phyloP scores from a whole-genome alignment of 495 filamentous ascomycete genomes.

The Filosporella fistucella region DNA sequence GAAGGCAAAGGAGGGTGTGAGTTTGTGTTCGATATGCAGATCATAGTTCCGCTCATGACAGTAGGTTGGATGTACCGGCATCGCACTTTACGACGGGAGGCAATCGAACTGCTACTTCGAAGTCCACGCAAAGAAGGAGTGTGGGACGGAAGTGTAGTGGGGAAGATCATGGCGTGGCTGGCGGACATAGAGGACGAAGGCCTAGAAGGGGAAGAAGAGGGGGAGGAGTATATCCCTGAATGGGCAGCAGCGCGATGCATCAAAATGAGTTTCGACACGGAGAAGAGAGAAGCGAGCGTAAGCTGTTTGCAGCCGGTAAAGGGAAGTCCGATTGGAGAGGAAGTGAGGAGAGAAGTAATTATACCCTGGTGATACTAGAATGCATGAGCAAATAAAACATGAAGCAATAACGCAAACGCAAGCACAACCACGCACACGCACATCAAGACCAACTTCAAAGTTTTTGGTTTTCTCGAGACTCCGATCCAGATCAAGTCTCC shows the following conservation, averaged over 20 bases:
- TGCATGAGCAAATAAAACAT: too few species aligned
- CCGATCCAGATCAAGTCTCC: too few species aligned
- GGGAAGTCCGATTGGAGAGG: slow-evolving; percentile 1
- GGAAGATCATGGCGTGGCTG: slow-evolving; percentile 18
- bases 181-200: slow-evolving; percentile 8
- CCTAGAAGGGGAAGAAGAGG: neutral
- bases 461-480: too few species aligned
- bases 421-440: too few species aligned
- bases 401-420: too few species aligned
- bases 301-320: slow-evolving; percentile 13
- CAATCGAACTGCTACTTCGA: slow-evolving; percentile 31
- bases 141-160: slow-evolving; percentile 29
- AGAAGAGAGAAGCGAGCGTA: slow-evolving; percentile 5
- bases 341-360: slow-evolving; percentile 2
- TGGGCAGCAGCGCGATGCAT: slow-evolving; percentile 16
- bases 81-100: slow-evolving; percentile 33
- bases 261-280: slow-evolving; percentile 14
- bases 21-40: slow-evolving; percentile 26
- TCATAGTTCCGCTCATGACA: slow-evolving; percentile 26
- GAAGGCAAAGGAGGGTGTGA: neutral
- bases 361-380: slow-evolving; percentile 20
- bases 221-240: slow-evolving; percentile 11
- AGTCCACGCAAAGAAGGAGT: slow-evolving; percentile 39
- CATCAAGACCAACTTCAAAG: too few species aligned
- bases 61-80: slow-evolving; percentile 24